A percentile compares a stretch with the other conserved stretches of the same genome.
phyloP scores from a whole-genome alignment of 495 filamentous ascomycete genomes.

The Penicillium arizonense region DNA sequence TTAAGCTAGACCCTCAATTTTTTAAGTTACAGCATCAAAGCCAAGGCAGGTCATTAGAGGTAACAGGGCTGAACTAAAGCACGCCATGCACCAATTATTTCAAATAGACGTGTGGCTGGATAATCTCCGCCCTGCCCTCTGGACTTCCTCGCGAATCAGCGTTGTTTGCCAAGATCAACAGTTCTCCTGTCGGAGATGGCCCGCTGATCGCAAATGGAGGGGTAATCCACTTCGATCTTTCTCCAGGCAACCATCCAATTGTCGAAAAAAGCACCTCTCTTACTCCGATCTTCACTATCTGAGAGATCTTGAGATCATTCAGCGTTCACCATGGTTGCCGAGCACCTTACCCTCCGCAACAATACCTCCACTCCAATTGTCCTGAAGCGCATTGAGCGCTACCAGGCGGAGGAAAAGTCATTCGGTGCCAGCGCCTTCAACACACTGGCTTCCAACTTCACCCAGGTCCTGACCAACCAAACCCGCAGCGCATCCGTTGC shows the following conservation, averaged over 20 bases:
- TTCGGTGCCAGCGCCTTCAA: conserved; percentile 42
- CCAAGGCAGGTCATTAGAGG: no score
- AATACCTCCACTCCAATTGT: conserved; percentile 71
- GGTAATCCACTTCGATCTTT: conserved; percentile 10
- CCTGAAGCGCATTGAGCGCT: conserved; percentile 73
- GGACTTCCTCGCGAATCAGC: conserved; percentile 13
- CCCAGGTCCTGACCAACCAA: conserved; percentile 43
- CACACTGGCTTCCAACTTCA: conserved; percentile 50
- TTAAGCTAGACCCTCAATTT: no score
- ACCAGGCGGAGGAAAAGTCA: conserved; percentile 49
- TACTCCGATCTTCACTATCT: neutral
- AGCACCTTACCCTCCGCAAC: conserved; percentile 77
- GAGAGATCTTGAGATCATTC: neutral
- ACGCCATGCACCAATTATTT: neutral
- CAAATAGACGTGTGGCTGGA: neutral
- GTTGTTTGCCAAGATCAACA: conserved; percentile 11
- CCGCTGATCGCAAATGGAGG: conserved; percentile 18
- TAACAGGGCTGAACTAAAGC: no score
- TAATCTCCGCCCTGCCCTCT: conserved; percentile 1
- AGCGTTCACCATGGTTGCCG: conserved; percentile 36
- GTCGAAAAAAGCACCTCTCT: neutral
- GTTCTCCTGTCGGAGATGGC: conserved; percentile 12
- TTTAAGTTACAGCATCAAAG: no score
- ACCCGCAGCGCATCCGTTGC: conserved; percentile 38
- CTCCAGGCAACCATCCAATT: conserved; percentile 1